Conservation (phyloP, 192 early-diverging fungal species). For the Mortierella hygrophila region DNA sequence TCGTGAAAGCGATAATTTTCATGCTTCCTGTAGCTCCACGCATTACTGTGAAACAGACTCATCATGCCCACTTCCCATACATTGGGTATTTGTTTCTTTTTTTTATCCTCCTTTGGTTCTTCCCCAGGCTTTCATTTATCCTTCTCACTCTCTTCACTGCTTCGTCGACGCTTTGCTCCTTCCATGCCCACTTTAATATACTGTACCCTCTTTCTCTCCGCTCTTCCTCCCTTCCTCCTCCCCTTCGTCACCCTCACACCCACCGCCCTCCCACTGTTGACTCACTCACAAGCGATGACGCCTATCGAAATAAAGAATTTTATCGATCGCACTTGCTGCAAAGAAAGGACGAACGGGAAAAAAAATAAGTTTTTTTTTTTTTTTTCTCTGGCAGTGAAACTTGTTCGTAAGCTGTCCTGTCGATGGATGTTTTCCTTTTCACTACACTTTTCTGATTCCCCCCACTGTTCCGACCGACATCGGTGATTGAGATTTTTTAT, state of each 20-base stretch:
- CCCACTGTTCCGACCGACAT: not conserved
- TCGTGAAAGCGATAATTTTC: no score
- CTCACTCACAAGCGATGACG: not conserved
- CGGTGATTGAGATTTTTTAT: not conserved
- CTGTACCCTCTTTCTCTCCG: no score
- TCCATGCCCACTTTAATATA: not conserved
- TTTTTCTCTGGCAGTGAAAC: not conserved
- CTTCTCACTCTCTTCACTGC: not conserved
- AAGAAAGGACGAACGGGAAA: not conserved
- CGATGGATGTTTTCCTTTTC: constrained; percentile 39
- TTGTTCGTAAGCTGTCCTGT: constrained; percentile 1
- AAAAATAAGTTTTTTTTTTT: constrained; percentile 7
- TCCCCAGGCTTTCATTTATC: not conserved
- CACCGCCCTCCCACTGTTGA: no score
- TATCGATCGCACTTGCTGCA: constrained; percentile 28
- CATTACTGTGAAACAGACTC: not conserved
- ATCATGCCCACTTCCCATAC: not conserved
- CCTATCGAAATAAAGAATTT: constrained; percentile 19
- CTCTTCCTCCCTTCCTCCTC: no score
- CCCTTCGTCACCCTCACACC: no score
- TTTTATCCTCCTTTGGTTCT: not conserved
- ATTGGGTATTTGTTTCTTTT: not conserved
- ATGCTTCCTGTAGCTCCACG: not conserved
- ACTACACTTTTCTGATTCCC: constrained; percentile 4
- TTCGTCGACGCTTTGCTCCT: not conserved